Evolutionary conservation across 1,284 basidiomycete species (phyloP), one percentile per base, ranked within the genome.

Genomic region (Cutaneotrichosporon mucoides): DNA sequence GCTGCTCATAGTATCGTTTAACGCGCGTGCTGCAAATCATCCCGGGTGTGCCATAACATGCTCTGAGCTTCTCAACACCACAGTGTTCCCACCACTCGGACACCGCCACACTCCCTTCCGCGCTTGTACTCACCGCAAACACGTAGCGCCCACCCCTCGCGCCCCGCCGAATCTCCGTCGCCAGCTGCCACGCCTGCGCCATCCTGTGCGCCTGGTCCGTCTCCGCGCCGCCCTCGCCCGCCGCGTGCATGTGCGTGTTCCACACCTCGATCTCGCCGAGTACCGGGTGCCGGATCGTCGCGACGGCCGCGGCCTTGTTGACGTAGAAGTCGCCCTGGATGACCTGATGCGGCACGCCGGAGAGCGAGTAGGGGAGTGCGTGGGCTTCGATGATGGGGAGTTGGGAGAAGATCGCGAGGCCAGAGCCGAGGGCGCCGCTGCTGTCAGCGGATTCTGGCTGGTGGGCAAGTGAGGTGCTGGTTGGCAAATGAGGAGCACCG

Each of bases 281-380:
- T 24, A 84, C 70, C 7, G 91, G 90, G 71, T 93, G 91, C 12
- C 84, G 75, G 49, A 99, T 75, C 8, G 90, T 83, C 35, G 90
- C 83, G 66, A 88, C 89, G 2, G 88, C 91, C 43, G 90, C 91
- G 1, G 91, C 90, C 76, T 99, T 99, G 57, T 95, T 96, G 11
- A 96, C 95, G 72, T 94, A 95, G 87, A 94, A 99, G 78, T 99
- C 96, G 24, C 95, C 95, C 38, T 85, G 89, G 47, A 84, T 80
- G 15, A 94, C 90, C 64, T 96, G 89, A 10, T 89, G 83, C 0
- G 96, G 95, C 13, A 87, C 84, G 6, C 96, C 96, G 63, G 93
- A 94, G 51, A 99, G 82, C 5, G 89, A 86, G 73, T 97, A 99
- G 0, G 93, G 88, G 37, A 89, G 83, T 6, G 92, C 86, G 8